phyloP scores from a whole-genome alignment of 1,139 yeast genomes.

The Hanseniaspora gamundiae region DNA sequence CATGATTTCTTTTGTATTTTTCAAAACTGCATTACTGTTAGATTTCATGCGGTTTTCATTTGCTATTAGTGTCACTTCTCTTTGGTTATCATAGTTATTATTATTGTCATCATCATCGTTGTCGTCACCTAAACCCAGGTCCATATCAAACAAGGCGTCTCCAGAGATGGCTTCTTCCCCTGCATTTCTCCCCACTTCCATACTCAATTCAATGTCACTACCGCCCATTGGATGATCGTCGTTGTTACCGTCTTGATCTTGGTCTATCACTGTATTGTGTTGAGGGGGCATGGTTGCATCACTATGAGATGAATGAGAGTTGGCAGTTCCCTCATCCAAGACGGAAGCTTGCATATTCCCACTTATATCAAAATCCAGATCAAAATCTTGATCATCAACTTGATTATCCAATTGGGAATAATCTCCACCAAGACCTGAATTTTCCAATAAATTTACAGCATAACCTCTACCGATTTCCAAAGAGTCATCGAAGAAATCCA shows the following conservation, averaged over 20 bases:
- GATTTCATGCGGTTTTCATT: too few relatives aligned
- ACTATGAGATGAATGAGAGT: conserved; percentile 3
- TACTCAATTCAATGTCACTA: conserved; percentile 13
- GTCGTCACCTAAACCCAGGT: conserved; percentile 42
- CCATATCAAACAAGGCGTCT: conserved; percentile 29
- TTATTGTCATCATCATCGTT: conserved; percentile 7
- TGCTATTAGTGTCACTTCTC: conserved; percentile 1
- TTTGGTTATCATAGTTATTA: conserved; percentile 1
- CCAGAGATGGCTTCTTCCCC: conserved; percentile 2
- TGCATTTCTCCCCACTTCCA: conserved; percentile 14
- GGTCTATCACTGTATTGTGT: conserved; percentile 16
- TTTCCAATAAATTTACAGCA: conserved; percentile 4
- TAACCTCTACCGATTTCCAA: conserved; percentile 31
- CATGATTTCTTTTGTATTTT: conserved; percentile 15
- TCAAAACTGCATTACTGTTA: not conserved
- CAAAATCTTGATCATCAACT: conserved; percentile 25
- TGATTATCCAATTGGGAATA: conserved; percentile 6
- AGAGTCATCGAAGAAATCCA: conserved; percentile 33
- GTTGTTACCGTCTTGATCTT: conserved; percentile 9
- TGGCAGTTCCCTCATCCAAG: not conserved
- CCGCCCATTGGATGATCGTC: too few relatives aligned
- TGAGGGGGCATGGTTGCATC: conserved; percentile 22
- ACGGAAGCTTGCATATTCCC: conserved; percentile 7
- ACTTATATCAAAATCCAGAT: conserved; percentile 22
- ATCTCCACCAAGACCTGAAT: conserved; percentile 11